Evolutionary conservation across 1,284 basidiomycete genomes (phyloP), one percentile per base, ranked within the genome.

Genomic region (Apiotrichum brassicae): DNA sequence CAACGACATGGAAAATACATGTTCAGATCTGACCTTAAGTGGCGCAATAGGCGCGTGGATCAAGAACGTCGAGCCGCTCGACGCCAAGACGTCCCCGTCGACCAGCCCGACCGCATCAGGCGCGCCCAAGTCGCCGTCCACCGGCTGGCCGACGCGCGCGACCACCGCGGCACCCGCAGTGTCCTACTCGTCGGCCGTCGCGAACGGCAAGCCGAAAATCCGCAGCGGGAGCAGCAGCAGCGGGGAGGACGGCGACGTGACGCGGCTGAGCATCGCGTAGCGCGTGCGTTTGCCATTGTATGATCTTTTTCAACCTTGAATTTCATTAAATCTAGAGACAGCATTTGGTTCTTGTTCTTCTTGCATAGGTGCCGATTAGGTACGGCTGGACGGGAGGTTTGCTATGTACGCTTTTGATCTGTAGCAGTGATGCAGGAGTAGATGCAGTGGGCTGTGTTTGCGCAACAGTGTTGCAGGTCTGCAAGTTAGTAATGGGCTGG

Each of bases 41-140:
- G 90, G 90, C 36, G 78, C 87, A 20, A 87, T 94, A 57, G 92
- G 92, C 19, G 93, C 92, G 47, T 97, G 92, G 92, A 85, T 97
- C 68, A 91, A 90, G 77, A 94, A 93, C 68, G 88, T 97, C 54
- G 82, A 69, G 35, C 23, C 52, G 16, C 40, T 13, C 36, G 41
- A 33, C 38, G 18, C 33, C 13, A 37, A 33, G 30, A 32, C 16
- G 37, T 38, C 22, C 28, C 42, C 22, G 4, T 16, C 24, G 16
- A 39, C 44, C 22, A 35, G 40, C 12, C 40, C 40, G 26, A 19
- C n/a, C 18, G 40, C 40, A 12, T 4, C 26, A 25, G 18, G 6
- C 24, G 14, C 14, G 16, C 11, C 14, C 12, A n/a, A 7, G 16
- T n/a, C 39, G 25, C 14, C 39, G 4, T 6, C 23, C 24, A 34